These are phyloP conservation scores for Phytopythium boreale DNA, from an alignment of 352 stramenopile genomes.

Conservation along the genomic window DNA sequence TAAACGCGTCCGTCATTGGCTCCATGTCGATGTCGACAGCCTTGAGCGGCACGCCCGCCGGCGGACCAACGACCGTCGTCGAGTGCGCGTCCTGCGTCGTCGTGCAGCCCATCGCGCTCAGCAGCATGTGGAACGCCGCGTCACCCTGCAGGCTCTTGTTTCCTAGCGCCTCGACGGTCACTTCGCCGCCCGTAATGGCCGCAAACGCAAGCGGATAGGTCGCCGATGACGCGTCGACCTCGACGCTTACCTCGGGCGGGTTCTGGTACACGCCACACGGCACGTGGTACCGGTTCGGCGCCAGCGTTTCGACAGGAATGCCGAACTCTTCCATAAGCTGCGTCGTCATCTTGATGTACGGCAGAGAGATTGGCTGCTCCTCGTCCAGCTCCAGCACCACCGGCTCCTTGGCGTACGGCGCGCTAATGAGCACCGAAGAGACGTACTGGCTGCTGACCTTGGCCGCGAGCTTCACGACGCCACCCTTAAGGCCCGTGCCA, in stretches of 20 bases:
- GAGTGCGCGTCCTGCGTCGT: conserved; percentile 56
- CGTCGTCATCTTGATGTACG: conserved; percentile 94
- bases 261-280: conserved; percentile 74
- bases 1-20: conserved; percentile 97
- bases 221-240: conserved; percentile 96
- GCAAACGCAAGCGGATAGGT: conserved; percentile 97
- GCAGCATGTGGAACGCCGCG: conserved; percentile 91
- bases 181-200: conserved; percentile 93
- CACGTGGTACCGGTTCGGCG: conserved; percentile 72
- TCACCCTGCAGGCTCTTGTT: conserved; percentile 94
- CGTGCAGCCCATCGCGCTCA: conserved; percentile 75
- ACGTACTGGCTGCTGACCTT: conserved; percentile 97
- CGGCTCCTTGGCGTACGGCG: conserved; percentile 80
- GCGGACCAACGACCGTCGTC: conserved; percentile 77
- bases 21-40: conserved; percentile 96
- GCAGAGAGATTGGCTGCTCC: conserved; percentile 95
- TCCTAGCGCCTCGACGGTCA: conserved; percentile 94
- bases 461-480: conserved; percentile 84
- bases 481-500: conserved; percentile 68
- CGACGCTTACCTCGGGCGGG: conserved; percentile 70
- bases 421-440: conserved; percentile 94
- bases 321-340: conserved; percentile 98
- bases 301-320: conserved; percentile 89
- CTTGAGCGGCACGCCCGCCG: conserved; percentile 60
- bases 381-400: conserved; percentile 91